A percentile compares a stretch with the other conserved stretches of the same genome.
Evolutionary conservation across 306 rosid genomes (phyloP).

Genomic region (Aeschynomene evenia): DNA sequence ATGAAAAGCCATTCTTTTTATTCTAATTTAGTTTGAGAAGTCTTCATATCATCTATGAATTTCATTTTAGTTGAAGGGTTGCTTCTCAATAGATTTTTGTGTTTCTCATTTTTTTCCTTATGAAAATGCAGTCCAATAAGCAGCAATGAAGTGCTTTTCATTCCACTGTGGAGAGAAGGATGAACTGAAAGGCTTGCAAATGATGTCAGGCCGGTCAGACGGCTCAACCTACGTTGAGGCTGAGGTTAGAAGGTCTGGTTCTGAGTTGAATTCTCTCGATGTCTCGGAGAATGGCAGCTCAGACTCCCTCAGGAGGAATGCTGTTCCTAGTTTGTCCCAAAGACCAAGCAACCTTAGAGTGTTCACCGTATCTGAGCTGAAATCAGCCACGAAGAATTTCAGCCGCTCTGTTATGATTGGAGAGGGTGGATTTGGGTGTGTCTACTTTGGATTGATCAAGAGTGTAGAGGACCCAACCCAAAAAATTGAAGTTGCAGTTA

Average conservation of each 20-base stretch:
- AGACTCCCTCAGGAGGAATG: conserved; percentile 63
- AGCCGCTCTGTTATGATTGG: conserved; percentile 85
- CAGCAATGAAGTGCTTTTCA: conserved; percentile 72
- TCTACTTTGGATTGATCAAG: conserved; percentile 66
- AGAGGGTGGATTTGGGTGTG: conserved; percentile 98
- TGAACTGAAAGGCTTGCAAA: conserved; percentile 48
- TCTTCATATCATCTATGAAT: conserved; percentile 13
- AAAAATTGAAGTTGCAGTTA: conserved; percentile 80
- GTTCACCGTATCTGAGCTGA: conserved; percentile 77
- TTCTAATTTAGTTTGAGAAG: conserved; percentile 12
- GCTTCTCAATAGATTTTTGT: conserved; percentile 5
- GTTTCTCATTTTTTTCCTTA: conserved; percentile 17
- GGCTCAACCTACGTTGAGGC: conserved; percentile 46
- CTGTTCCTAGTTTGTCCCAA: conserved; percentile 66
- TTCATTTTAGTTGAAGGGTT: conserved; percentile 14
- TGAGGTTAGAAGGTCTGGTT: conserved; percentile 61
- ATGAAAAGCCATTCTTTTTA: conserved; percentile 11
- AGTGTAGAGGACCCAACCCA: conserved; percentile 59
- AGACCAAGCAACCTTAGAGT: conserved; percentile 79
- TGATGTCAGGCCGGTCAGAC: conserved; percentile 41
- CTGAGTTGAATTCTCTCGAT: conserved; percentile 65
- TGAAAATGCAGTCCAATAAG: conserved; percentile 34
- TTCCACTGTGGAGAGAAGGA: conserved; percentile 59
- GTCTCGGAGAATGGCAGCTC: conserved; percentile 63
- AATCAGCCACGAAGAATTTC: conserved; percentile 77